These are phyloP conservation scores for Tephrocybe sp. DNA, from an alignment of 768 basidiomycete genomes.

Conservation along the genomic window DNA sequence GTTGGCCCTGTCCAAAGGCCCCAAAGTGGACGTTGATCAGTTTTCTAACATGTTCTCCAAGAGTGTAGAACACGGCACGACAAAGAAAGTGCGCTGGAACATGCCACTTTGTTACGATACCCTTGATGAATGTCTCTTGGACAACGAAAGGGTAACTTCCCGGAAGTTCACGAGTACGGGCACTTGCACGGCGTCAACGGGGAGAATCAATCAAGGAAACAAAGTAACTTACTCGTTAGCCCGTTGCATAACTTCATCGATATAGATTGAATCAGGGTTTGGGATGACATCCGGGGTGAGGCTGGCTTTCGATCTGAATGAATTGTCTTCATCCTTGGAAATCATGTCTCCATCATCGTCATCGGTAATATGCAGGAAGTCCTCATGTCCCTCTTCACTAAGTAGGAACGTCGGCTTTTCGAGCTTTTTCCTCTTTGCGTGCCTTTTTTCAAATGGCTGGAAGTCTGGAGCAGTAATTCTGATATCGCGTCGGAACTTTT, in stretches of 20 bases:
- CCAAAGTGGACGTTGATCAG: slow-evolving; percentile 52
- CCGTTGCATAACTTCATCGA: slow-evolving; percentile 50
- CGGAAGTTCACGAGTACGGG: slow-evolving; percentile 70
- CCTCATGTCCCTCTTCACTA: slow-evolving; percentile 36
- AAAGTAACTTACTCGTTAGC: slow-evolving; percentile 43
- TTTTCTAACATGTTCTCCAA: slow-evolving; percentile 37
- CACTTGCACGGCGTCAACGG: slow-evolving; percentile 44
- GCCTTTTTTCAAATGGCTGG: slow-evolving; percentile 40
- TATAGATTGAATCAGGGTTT: slow-evolving; percentile 33
- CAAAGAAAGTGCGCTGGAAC: slow-evolving; percentile 48
- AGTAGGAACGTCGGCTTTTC: slow-evolving; percentile 32
- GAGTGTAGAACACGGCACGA: slow-evolving; percentile 31
- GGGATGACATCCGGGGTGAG: background rate
- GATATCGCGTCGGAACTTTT: slow-evolving; percentile 47
- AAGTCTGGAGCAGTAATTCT: slow-evolving; percentile 58
- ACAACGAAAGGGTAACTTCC: slow-evolving; percentile 67
- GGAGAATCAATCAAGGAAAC: background rate
- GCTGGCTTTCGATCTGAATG: background rate
- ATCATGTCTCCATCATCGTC: background rate
- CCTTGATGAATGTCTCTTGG: slow-evolving; percentile 46
- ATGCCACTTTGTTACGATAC: slow-evolving; percentile 47
- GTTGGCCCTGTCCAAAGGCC: slow-evolving; percentile 49
- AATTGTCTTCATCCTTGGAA: background rate
- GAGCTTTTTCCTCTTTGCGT: slow-evolving; percentile 13
- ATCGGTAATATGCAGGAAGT: slow-evolving; percentile 1